Conservation (phyloP, 2,329 filamentous ascomycete species). For the Tolypocladium nubicola region DNA sequence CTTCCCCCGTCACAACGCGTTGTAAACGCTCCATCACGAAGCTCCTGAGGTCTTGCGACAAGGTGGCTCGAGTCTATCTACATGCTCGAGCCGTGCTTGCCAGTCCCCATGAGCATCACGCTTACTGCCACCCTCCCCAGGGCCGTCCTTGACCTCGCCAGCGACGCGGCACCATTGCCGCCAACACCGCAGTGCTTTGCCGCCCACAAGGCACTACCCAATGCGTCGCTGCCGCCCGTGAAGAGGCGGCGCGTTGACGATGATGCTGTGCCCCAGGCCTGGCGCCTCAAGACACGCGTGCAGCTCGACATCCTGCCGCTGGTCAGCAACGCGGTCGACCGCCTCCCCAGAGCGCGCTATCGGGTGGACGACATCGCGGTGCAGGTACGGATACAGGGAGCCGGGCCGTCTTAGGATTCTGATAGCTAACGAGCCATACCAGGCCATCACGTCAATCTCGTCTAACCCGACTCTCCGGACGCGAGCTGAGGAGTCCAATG, state of each 20-base stretch:
- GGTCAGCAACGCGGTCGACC: slow-evolving; percentile 13
- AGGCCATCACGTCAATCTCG: slow-evolving; percentile 14
- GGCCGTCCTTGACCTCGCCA: slow-evolving; percentile 18
- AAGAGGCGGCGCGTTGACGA: slow-evolving; percentile 20
- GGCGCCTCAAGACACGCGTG: slow-evolving; percentile 14
- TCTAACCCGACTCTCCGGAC: slow-evolving; percentile 11
- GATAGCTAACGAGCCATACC: background rate
- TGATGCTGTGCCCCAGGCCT: slow-evolving; percentile 2
- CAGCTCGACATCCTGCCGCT: slow-evolving; percentile 21
- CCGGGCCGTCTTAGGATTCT: too few species aligned
- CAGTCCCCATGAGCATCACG: slow-evolving; percentile 14
- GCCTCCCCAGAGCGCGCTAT: slow-evolving; percentile 13
- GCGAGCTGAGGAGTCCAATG: slow-evolving; percentile 12
- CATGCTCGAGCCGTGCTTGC: background rate
- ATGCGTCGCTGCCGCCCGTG: slow-evolving; percentile 18
- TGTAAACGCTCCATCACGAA: background rate
- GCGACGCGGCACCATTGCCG: slow-evolving; percentile 7
- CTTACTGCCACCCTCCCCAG: slow-evolving; percentile 14
- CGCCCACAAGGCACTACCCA: background rate
- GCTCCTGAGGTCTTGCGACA: background rate
- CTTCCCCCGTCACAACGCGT: background rate
- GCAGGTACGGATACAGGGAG: slow-evolving; percentile 13
- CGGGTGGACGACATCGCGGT: slow-evolving; percentile 16
- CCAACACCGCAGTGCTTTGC: slow-evolving; percentile 3
- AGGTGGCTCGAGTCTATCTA: background rate